Evolutionary conservation across 2,329 filamentous ascomycete genomes (phyloP), one percentile per base, ranked within the genome.

Genomic region (Aspergillus pseudonomiae): DNA sequence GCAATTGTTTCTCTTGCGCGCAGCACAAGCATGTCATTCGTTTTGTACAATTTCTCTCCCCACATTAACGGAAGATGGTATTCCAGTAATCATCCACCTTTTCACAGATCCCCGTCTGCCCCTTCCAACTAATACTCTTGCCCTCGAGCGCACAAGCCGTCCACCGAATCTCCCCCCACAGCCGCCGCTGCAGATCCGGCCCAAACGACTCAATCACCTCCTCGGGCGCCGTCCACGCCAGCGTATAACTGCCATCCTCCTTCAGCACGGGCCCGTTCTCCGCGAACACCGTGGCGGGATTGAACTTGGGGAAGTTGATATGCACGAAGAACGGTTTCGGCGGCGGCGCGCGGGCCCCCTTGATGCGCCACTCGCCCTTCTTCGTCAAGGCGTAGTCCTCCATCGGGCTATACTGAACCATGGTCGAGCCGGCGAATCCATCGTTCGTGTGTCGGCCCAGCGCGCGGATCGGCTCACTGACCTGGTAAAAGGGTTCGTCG

Each of bases 401-500:
- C 1, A 72, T 61, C 6, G 78, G 77, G 55, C 79, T 73, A 55
- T 75, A 77, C 60, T 79, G 78, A 3, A 76, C 71, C 78, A 79
- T 79, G 48, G 78, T 75, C 1, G 77, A 75, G 11, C 78, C 78
- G 50, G 74, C 73, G 54, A 78, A 70, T 3, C 75, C 71, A 14
- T 70, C 67, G 50, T 68, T 61, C 7, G 69, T 70, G 16, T 60
- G 55, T 45, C 78, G 73, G 34, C 76, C 75, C 4, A 78, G 70
- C 0, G 76, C 73, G n/a, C 70, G 70, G 11, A 79, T 75, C 0
- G 69, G 69, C 60, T 79, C 73, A 60, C 74, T 77, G 48, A 84
- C 81, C 46, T 79, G 74, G 63, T 83, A 80, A 63, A 79, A 83
- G 2, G 77, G 67, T 12, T 78, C 71, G 7, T 72, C 67, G 84